These are phyloP conservation scores for Cryptococcus sp. DNA, from an alignment of 1,284 basidiomycete genomes.

Conservation along the genomic window DNA sequence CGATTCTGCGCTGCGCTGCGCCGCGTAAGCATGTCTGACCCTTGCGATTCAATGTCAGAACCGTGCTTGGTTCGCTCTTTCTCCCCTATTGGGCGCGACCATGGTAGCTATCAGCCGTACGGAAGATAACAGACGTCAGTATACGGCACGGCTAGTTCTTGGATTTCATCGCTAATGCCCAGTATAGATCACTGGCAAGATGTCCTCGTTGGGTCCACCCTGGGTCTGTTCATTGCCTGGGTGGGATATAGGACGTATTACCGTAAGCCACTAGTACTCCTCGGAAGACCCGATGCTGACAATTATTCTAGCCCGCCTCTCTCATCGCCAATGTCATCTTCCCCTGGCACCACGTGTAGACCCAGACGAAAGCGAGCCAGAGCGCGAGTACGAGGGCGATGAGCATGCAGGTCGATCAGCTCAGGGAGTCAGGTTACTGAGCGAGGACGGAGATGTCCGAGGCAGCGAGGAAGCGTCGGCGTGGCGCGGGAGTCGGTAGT, in stretches of 20 bases:
- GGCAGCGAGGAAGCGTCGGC: conserved; percentile 1
- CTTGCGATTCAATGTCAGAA: conserved; percentile 54
- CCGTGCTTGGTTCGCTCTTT: conserved; percentile 79
- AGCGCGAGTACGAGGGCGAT: background rate
- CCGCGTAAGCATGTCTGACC: background rate
- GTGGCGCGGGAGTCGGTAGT: background rate
- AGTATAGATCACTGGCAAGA: conserved; percentile 83
- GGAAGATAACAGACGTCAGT: conserved; percentile 81
- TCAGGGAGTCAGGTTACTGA: background rate
- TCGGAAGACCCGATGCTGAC: background rate
- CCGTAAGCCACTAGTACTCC: conserved; percentile 25
- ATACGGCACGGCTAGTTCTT: background rate
- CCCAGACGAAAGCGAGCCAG: background rate
- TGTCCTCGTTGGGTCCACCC: conserved; percentile 73
- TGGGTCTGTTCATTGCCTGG: conserved; percentile 73
- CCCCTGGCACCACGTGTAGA: background rate
- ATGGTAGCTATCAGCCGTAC: conserved; percentile 89
- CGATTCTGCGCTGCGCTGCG: background rate
- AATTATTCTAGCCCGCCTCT: background rate
- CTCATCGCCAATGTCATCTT: background rate
- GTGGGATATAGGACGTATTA: conserved; percentile 70
- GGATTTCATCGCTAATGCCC: background rate
- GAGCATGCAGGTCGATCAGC: background rate
- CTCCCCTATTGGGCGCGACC: conserved; percentile 75
- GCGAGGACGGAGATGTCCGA: background rate